Conservation (phyloP, 768 basidiomycete species). For the Pleurotus pulmonarius region DNA sequence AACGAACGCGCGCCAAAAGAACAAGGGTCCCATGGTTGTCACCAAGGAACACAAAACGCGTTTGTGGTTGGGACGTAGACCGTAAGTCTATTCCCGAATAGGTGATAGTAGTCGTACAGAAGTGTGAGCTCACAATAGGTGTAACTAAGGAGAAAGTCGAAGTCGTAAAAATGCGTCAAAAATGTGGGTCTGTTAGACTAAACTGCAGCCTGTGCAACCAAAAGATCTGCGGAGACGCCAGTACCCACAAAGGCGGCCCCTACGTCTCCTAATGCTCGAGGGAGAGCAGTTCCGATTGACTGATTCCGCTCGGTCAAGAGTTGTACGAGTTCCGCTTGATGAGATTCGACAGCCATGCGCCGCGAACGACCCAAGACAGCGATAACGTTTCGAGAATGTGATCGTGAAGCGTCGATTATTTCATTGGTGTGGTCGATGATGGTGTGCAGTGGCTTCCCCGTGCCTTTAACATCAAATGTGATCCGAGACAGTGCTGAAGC, state of each 20-base stretch:
- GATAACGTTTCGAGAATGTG: slow-evolving; percentile 45
- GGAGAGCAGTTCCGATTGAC: slow-evolving; percentile 49
- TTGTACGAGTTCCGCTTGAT: slow-evolving; percentile 53
- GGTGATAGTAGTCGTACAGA: too few relatives aligned
- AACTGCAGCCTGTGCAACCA: slow-evolving; percentile 49
- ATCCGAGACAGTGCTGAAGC: slow-evolving; percentile 57
- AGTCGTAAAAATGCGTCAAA: background rate
- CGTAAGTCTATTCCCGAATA: too few relatives aligned
- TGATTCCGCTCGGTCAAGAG: slow-evolving; percentile 38
- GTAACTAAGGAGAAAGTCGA: background rate
- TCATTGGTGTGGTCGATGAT: slow-evolving; percentile 42
- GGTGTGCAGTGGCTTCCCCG: slow-evolving; percentile 53
- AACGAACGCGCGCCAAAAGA: too few relatives aligned
- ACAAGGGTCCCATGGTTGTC: too few relatives aligned
- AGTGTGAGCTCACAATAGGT: too few relatives aligned
- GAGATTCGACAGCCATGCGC: slow-evolving; percentile 57
- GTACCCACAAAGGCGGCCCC: slow-evolving; percentile 64
- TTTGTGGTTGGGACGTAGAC: too few relatives aligned
- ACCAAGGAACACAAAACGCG: too few relatives aligned
- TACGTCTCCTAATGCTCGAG: slow-evolving; percentile 75
- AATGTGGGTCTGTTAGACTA: background rate
- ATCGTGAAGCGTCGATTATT: slow-evolving; percentile 20
- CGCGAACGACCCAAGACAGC: slow-evolving; percentile 74
- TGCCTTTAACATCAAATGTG: slow-evolving; percentile 47
- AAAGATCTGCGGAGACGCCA: slow-evolving; percentile 43